Percentiles rank a stretch among this genome's conserved stretches.
These are phyloP conservation scores for Chytriomyces sp. DNA, from an alignment of 192 early-diverging fungal species.

Conservation along the genomic window DNA sequence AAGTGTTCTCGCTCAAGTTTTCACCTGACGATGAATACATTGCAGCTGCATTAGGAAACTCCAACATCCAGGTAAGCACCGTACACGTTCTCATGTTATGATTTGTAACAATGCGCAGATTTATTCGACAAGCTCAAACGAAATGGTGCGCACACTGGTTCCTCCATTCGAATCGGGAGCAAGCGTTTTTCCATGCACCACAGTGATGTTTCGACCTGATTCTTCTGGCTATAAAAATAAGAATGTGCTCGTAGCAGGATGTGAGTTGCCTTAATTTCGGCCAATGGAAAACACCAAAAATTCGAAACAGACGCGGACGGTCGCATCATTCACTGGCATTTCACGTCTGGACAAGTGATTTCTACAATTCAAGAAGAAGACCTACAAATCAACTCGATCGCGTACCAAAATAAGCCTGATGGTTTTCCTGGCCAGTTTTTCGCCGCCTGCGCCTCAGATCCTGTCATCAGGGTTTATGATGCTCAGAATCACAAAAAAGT, in stretches of 20 bases:
- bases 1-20: slow-evolving; percentile 55
- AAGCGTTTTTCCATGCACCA: slow-evolving; percentile 47
- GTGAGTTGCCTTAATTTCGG: slow-evolving; percentile 29
- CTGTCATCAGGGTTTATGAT: slow-evolving; percentile 51
- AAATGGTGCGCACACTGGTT: slow-evolving; percentile 16
- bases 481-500: slow-evolving; percentile 22
- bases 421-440: slow-evolving; percentile 24
- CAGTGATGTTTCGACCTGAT: slow-evolving; percentile 52
- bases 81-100: neutral
- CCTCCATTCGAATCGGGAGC: slow-evolving; percentile 13
- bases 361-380: slow-evolving; percentile 42
- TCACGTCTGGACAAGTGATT: slow-evolving; percentile 49
- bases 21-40: slow-evolving; percentile 54
- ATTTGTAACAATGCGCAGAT: slow-evolving; percentile 15
- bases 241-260: slow-evolving; percentile 57
- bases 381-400: slow-evolving; percentile 44
- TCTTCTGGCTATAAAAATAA: slow-evolving; percentile 37
- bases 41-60: slow-evolving; percentile 43
- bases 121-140: slow-evolving; percentile 40
- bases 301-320: slow-evolving; percentile 55
- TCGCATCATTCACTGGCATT: slow-evolving; percentile 54
- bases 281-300: neutral
- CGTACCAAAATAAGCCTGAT: slow-evolving; percentile 30
- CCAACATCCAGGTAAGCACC: slow-evolving; percentile 37
- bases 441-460: slow-evolving; percentile 49